Percentiles rank a stretch among this genome's conserved stretches.
phyloP scores from a whole-genome alignment of 495 filamentous ascomycete species.

The Trichoderma orchidacearum region DNA sequence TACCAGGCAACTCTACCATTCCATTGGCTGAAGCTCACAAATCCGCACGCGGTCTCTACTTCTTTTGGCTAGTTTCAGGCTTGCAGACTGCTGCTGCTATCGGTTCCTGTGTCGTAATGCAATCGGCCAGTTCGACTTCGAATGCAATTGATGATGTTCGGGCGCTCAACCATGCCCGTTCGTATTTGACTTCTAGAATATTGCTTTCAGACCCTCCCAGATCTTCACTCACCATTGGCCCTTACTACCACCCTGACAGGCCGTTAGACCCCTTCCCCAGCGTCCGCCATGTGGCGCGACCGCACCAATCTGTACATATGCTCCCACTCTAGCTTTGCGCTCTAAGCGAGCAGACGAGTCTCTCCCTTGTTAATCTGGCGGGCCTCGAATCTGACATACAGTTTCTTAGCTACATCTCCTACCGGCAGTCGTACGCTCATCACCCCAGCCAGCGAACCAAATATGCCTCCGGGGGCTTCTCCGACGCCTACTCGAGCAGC shows the following conservation, averaged over 20 bases:
- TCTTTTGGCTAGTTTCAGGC: neutral
- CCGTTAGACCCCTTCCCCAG: conserved; percentile 10
- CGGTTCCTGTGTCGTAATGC: neutral
- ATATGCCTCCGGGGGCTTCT: conserved; percentile 56
- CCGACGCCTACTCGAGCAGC: conserved; percentile 28
- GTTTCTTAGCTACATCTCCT: conserved; percentile 75
- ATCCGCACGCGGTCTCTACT: neutral
- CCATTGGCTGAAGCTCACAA: neutral
- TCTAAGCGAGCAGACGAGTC: no score
- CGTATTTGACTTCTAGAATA: neutral
- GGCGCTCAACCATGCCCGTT: neutral
- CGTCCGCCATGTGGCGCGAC: conserved; percentile 86
- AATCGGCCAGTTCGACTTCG: neutral
- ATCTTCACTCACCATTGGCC: neutral
- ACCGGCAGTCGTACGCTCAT: conserved; percentile 94
- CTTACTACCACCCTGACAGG: neutral
- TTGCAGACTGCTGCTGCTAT: neutral
- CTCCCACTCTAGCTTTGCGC: no score
- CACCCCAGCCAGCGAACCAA: conserved; percentile 77
- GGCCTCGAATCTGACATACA: neutral
- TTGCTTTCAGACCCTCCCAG: neutral
- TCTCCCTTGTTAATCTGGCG: no score
- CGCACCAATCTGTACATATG: conserved; percentile 81
- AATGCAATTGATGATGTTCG: neutral
- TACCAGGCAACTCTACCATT: neutral